These are phyloP conservation scores for Fusarium phyllophilum DNA, from an alignment of 2,329 filamentous ascomycete species.

Conservation along the genomic window DNA sequence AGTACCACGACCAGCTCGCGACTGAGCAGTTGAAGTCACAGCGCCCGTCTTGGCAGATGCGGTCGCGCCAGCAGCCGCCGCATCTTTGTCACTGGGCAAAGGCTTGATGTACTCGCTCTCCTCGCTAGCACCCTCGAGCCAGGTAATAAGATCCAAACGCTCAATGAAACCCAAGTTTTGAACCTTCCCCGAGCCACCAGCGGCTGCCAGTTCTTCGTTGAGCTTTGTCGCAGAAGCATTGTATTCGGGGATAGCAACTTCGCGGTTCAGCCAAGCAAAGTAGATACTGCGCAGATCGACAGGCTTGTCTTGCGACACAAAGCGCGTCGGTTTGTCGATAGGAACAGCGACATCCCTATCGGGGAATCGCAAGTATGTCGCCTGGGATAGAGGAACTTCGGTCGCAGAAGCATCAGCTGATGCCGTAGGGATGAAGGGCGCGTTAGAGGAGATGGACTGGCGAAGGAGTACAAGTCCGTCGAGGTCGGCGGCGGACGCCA, in stretches of 20 bases:
- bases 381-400: constrained; percentile 75
- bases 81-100: constrained; percentile 70
- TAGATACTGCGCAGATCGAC: constrained; percentile 94
- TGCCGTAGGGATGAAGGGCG: constrained; percentile 77
- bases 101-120: constrained; percentile 94
- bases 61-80: constrained; percentile 54
- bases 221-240: constrained; percentile 83
- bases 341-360: constrained; percentile 70
- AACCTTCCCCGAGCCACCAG: constrained; percentile 72
- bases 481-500: constrained; percentile 67
- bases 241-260: constrained; percentile 90
- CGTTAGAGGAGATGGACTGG: constrained; percentile 78
- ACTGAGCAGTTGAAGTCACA: constrained; percentile 56
- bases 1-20: constrained; percentile 69
- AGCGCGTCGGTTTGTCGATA: constrained; percentile 82
- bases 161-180: constrained; percentile 93
- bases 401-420: constrained; percentile 71
- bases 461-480: constrained; percentile 88
- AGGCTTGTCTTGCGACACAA: constrained; percentile 78
- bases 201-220: constrained; percentile 77
- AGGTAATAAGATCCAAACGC: constrained; percentile 89
- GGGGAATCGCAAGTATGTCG: constrained; percentile 82
- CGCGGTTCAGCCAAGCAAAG: constrained; percentile 95
- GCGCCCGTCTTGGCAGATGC: constrained; percentile 52
- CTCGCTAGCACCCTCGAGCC: constrained; percentile 89